Conservation (phyloP, 2,329 filamentous ascomycete genomes). For the Aspergillus texensis region DNA sequence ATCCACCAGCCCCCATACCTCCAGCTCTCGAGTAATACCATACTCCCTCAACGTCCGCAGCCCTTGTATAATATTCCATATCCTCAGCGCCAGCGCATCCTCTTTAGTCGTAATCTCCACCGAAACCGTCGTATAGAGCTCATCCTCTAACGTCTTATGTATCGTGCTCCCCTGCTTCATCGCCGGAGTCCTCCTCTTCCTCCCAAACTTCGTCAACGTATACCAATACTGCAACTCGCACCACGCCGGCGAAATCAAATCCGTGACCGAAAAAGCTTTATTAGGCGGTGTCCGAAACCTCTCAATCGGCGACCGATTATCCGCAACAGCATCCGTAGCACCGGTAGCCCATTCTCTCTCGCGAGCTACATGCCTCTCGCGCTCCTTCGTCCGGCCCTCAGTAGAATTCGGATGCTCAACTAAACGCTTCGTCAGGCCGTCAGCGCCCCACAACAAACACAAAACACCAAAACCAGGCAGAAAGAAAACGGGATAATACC, state of each 20-base stretch:
- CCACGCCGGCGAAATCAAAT: slow-evolving; percentile 88
- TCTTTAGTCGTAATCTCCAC: slow-evolving; percentile 75
- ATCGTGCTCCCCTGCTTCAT: slow-evolving; percentile 83
- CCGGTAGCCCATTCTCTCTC: slow-evolving; percentile 30
- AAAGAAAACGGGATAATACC: slow-evolving; percentile 32
- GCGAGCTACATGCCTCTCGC: slow-evolving; percentile 30
- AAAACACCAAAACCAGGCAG: slow-evolving; percentile 6
- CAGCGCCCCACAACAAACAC: slow-evolving; percentile 46
- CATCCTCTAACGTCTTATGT: slow-evolving; percentile 80
- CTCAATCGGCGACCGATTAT: slow-evolving; percentile 67
- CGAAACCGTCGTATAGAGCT: slow-evolving; percentile 76
- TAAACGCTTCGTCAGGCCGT: slow-evolving; percentile 65
- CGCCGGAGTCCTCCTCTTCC: slow-evolving; percentile 72
- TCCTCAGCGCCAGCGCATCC: slow-evolving; percentile 76
- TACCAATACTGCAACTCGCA: slow-evolving; percentile 96
- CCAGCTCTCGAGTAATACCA: slow-evolving; percentile 73
- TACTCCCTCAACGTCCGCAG: slow-evolving; percentile 71
- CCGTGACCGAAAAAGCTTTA: slow-evolving; percentile 82
- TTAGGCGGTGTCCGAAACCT: slow-evolving; percentile 76
- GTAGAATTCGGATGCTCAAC: slow-evolving; percentile 53
- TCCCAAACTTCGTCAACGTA: slow-evolving; percentile 75
- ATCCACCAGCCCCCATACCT: slow-evolving; percentile 83
- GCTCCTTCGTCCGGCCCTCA: slow-evolving; percentile 38
- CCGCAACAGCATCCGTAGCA: slow-evolving; percentile 30
- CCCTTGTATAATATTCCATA: slow-evolving; percentile 93